Evolutionary conservation across 805 yeast genomes (phyloP), one percentile per base, ranked within the genome.

Genomic region (Blastobotrys terrestris): DNA sequence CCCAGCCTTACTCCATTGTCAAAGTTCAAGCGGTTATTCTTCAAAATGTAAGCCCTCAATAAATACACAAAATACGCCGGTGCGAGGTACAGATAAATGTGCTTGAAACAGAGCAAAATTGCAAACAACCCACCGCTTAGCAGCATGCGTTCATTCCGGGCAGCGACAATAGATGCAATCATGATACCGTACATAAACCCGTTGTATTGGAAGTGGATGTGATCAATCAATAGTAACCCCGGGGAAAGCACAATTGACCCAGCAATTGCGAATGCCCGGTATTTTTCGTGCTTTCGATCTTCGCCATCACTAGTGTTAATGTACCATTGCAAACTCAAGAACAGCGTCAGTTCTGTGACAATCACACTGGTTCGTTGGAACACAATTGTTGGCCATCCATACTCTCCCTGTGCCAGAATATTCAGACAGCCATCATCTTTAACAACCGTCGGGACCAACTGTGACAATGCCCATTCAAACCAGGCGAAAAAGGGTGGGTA

Each of bases 401-500:
- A 87, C 16, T 68, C 58, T 7, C 95, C 95, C 41, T 73, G 75
- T 39, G 72, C 77, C 0, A 81, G 81, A 44, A 91, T 76, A 49
- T 79, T 85, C 44, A 91, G 72, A 63, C 95, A 85, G 0, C 96
- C 96, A 67, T 91, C 97, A 2, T 73, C 66, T 3, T 67, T 71
- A 1, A 87, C 95, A 0, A 64, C 26, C 1, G 60, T 48, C 0
- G 96, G 96, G 1, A 86, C 92, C 52, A 87, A 75, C 49, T 76
- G 83, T 0, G 95, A 76, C 47, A 94, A 66, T 2, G 76, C 18
- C 87, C 90, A 89, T 67, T 94, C 99, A 61, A 94, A 92, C 68
- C 89, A 91, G 0, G 99, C 99, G 69, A 94, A 94, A 62, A 90
- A 87, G 0, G 99, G 99, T 8, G 99, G 99, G 69, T 92, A 94